Conservation (phyloP, 441 rosid genomes). For the Codiaeum variegatum region DNA sequence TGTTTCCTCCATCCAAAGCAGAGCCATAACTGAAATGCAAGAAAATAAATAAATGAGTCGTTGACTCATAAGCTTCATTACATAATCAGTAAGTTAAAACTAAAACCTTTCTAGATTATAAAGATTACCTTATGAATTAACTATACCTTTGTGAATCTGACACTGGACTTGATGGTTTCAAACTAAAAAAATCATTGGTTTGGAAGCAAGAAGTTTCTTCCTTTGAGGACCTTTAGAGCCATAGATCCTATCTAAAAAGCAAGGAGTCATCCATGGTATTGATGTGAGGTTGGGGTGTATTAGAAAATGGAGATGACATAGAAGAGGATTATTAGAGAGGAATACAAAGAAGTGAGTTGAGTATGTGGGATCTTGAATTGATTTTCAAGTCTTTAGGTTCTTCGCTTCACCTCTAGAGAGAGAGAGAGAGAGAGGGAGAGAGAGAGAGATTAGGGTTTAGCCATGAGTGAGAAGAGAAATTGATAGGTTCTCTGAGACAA, state of each 20-base stretch:
- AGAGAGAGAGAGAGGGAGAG: constrained; percentile 2
- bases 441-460: constrained; percentile 9
- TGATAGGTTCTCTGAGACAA: too few species aligned
- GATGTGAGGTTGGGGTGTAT: constrained; percentile 1
- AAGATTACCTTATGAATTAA: too few species aligned
- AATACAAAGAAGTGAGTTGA: constrained; percentile 15
- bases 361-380: constrained; percentile 37
- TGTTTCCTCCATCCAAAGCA: too few species aligned
- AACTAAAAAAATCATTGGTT: constrained; percentile 25
- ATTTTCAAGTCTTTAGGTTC: constrained; percentile 40
- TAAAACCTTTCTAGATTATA: too few species aligned
- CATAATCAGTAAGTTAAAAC: too few species aligned
- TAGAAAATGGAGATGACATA: constrained; percentile 2
- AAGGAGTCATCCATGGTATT: constrained; percentile 21
- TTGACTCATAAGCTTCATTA: too few species aligned
- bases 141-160: constrained; percentile 26
- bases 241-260: constrained; percentile 26
- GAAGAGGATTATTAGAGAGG: not conserved
- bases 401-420: constrained; percentile 27
- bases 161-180: constrained; percentile 21
- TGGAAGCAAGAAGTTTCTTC: constrained; percentile 41
- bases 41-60: too few species aligned
- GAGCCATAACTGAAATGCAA: too few species aligned
- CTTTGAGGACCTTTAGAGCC: constrained; percentile 39
- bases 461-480: not conserved